Evolutionary conservation across 192 early-diverging fungal species (phyloP).

Genomic region (Podila clonocystis): DNA sequence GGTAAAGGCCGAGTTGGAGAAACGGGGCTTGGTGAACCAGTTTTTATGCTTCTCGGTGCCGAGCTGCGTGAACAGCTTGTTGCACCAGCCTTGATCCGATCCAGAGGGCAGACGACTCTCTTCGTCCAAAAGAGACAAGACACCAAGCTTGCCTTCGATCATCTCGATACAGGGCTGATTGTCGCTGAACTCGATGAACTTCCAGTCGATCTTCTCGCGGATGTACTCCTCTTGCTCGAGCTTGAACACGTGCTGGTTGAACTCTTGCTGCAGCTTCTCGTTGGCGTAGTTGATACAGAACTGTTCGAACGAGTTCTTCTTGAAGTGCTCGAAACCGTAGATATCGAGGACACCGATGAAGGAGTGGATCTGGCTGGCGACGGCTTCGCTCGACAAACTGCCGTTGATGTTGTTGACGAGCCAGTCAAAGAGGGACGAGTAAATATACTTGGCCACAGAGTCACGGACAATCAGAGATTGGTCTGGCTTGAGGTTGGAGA

Average conservation of each 20-base stretch:
- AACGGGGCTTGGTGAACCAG: conserved; percentile 93
- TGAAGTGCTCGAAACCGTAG: conserved; percentile 99
- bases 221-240: conserved; percentile 99
- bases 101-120: conserved; percentile 85
- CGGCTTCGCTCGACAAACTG: conserved; percentile 74
- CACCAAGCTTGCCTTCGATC: conserved; percentile 95
- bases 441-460: conserved; percentile 97
- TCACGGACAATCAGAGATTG: conserved; percentile 87
- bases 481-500: conserved; percentile 75
- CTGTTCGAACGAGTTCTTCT: conserved; percentile 99
- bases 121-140: conserved; percentile 95
- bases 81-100: conserved; percentile 83
- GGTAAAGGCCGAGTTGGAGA: conserved; percentile 89
- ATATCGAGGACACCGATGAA: conserved; percentile 99
- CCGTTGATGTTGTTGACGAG: conserved; percentile 90
- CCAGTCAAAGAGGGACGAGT: conserved; percentile 97
- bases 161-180: conserved; percentile 99
- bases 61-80: conserved; percentile 92
- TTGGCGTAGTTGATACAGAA: conserved; percentile 99
- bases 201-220: conserved; percentile 97
- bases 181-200: conserved; percentile 98
- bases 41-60: conserved; percentile 67
- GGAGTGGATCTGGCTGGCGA: conserved; percentile 47
- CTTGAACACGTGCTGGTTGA: conserved; percentile 99
- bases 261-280: conserved; percentile 99